A percentile compares a stretch with the other conserved stretches of the same genome.
Evolutionary conservation across 768 basidiomycete genomes (phyloP).

Genomic region (Chalciporus sphaerocephalus): DNA sequence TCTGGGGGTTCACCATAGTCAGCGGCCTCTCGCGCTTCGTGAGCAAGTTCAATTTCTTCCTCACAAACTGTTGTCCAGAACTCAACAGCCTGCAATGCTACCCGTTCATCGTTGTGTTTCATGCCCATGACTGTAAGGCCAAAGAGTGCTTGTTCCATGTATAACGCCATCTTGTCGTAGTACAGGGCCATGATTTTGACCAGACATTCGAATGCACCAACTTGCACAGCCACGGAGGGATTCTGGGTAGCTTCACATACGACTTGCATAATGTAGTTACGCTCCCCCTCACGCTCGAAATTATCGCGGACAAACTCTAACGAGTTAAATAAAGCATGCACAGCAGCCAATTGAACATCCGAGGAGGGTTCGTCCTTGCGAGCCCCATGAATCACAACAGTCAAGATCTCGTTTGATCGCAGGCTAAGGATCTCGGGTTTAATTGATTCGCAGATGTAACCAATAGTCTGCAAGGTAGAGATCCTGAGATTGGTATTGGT

Average conservation of each 20-base stretch:
- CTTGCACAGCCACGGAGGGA: slow-evolving; percentile 72
- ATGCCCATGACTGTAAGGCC: slow-evolving; percentile 97
- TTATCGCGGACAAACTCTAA: slow-evolving; percentile 97
- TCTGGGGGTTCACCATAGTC: slow-evolving; percentile 88
- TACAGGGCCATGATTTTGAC: slow-evolving; percentile 97
- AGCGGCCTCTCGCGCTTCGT: slow-evolving; percentile 91
- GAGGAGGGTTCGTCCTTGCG: slow-evolving; percentile 89
- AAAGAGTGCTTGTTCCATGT: slow-evolving; percentile 98
- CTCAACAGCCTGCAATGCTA: slow-evolving; percentile 94
- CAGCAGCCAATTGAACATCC: slow-evolving; percentile 91
- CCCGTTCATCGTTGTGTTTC: slow-evolving; percentile 87
- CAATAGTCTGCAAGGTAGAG: slow-evolving; percentile 90
- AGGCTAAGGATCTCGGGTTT: slow-evolving; percentile 87
- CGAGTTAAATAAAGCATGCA: slow-evolving; percentile 90
- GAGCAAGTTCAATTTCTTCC: slow-evolving; percentile 88
- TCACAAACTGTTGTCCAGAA: slow-evolving; percentile 99
- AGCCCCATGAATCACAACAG: slow-evolving; percentile 97
- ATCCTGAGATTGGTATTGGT: slow-evolving; percentile 72
- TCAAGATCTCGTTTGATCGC: slow-evolving; percentile 95
- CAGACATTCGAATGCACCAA: slow-evolving; percentile 93
- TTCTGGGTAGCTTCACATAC: slow-evolving; percentile 98
- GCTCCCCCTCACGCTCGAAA: slow-evolving; percentile 97
- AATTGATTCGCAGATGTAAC: slow-evolving; percentile 95
- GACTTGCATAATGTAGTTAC: slow-evolving; percentile 99
- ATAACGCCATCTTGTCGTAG: slow-evolving; percentile 98